Conservation (phyloP, 495 filamentous ascomycete genomes). For the Xylaria nigripes region DNA sequence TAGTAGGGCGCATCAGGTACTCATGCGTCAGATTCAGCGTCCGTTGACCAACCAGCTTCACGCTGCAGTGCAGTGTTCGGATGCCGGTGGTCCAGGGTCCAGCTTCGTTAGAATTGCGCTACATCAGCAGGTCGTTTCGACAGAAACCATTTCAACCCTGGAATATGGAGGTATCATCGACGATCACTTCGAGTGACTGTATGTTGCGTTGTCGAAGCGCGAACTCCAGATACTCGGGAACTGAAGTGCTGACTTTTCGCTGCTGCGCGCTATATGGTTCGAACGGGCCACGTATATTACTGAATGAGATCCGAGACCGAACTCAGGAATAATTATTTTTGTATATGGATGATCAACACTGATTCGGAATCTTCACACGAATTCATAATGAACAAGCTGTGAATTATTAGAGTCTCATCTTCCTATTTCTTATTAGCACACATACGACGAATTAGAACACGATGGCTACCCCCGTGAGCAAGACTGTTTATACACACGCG, state of each 20-base stretch:
- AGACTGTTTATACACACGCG: no score
- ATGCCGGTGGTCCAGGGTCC: slow-evolving; percentile 39
- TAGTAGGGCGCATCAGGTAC: slow-evolving; percentile 41
- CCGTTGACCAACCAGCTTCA: slow-evolving; percentile 38
- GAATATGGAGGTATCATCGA: slow-evolving; percentile 48
- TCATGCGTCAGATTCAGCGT: slow-evolving; percentile 48
- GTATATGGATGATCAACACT: no score
- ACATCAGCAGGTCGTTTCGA: slow-evolving; percentile 45
- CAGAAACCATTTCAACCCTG: slow-evolving; percentile 48
- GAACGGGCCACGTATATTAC: no score
- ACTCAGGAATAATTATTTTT: no score
- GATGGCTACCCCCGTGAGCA: no score
- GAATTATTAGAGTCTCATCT: no score
- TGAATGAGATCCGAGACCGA: no score
- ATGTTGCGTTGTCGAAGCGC: slow-evolving; percentile 35
- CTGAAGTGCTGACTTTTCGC: slow-evolving; percentile 41
- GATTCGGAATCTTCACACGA: no score
- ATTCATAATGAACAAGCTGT: no score
- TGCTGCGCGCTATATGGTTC: slow-evolving; percentile 41
- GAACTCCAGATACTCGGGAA: slow-evolving; percentile 31
- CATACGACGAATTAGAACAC: no score
- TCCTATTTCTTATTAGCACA: no score
- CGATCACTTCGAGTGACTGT: slow-evolving; percentile 41
- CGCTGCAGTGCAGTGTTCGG: slow-evolving; percentile 48
- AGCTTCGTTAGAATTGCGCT: slow-evolving; percentile 38